Conservation (phyloP, 2,329 filamentous ascomycete species). For the Trichoderma breve region DNA sequence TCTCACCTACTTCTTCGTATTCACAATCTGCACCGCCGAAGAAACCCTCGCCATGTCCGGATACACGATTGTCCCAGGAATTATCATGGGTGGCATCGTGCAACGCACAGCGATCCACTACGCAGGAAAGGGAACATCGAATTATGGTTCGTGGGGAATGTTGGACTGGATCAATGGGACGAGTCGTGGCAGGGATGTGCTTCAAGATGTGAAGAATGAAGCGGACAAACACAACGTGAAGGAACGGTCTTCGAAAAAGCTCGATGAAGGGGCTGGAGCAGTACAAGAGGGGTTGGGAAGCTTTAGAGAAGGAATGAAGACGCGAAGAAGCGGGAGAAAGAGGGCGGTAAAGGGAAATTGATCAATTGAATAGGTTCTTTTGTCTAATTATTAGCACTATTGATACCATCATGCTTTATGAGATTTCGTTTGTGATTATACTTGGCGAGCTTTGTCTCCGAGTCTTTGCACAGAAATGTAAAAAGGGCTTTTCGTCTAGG, state of each 20-base stretch:
- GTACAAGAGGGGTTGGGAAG: constrained; percentile 36
- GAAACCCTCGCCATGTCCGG: constrained; percentile 67
- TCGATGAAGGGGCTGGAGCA: constrained; percentile 33
- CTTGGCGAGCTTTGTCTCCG: accelerated
- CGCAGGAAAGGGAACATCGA: constrained; percentile 53
- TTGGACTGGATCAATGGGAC: constrained; percentile 62
- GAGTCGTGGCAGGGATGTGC: constrained; percentile 48
- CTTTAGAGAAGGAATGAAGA: constrained; percentile 30
- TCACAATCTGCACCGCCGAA: constrained; percentile 61
- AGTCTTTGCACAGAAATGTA: background rate
- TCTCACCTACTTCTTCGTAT: constrained; percentile 67
- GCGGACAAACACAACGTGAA: constrained; percentile 56
- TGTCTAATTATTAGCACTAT: background rate
- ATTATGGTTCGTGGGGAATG: constrained; percentile 61
- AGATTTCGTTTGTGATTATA: background rate
- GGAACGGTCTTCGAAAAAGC: constrained; percentile 38
- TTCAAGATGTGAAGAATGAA: constrained; percentile 55
- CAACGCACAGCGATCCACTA: constrained; percentile 44
- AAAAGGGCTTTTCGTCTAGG: background rate
- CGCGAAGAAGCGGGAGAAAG: constrained; percentile 29
- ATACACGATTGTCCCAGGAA: constrained; percentile 58
- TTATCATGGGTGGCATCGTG: constrained; percentile 52
- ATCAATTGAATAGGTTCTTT: background rate
- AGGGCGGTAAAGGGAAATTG: constrained; percentile 18
- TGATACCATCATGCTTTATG: background rate